These are phyloP conservation scores for Davidsoniella virescens DNA, from an alignment of 2,329 filamentous ascomycete species.

Conservation along the genomic window DNA sequence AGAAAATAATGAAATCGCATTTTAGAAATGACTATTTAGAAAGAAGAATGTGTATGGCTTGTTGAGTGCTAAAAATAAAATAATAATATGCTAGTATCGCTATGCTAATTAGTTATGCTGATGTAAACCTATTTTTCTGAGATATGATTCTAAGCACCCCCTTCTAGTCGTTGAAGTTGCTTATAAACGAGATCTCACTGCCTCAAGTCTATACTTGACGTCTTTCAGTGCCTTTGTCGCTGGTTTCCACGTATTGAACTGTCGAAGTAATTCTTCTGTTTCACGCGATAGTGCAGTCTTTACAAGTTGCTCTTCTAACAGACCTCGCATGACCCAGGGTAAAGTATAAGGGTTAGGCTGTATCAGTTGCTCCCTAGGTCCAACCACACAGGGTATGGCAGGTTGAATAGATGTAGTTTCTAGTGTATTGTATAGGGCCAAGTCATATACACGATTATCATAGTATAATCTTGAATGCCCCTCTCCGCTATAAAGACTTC, in stretches of 20 bases:
- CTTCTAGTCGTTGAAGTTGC: background rate
- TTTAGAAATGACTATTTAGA: background rate
- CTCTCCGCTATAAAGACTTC: slow-evolving; percentile 79
- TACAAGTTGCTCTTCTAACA: slow-evolving; percentile 83
- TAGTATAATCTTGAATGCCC: slow-evolving; percentile 90
- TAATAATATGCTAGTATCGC: background rate
- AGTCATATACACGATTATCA: slow-evolving; percentile 68
- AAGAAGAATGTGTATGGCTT: no score
- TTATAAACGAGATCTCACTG: slow-evolving; percentile 48
- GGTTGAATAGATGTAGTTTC: slow-evolving; percentile 44
- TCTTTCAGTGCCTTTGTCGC: slow-evolving; percentile 82
- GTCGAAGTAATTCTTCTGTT: slow-evolving; percentile 58
- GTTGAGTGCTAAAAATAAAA: background rate
- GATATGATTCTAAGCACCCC: background rate
- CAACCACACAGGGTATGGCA: slow-evolving; percentile 25
- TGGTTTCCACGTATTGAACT: slow-evolving; percentile 92
- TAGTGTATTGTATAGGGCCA: slow-evolving; percentile 56
- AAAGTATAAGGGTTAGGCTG: slow-evolving; percentile 74
- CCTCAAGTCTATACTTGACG: slow-evolving; percentile 87
- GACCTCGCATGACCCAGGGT: slow-evolving; percentile 87
- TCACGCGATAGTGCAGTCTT: slow-evolving; percentile 65
- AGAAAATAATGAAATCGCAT: background rate
- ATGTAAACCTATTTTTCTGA: no score
- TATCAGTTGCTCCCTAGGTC: slow-evolving; percentile 20
- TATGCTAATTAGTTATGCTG: background rate